phyloP scores from a whole-genome alignment of 306 rosid genomes.

The Cucumis cinereus region DNA sequence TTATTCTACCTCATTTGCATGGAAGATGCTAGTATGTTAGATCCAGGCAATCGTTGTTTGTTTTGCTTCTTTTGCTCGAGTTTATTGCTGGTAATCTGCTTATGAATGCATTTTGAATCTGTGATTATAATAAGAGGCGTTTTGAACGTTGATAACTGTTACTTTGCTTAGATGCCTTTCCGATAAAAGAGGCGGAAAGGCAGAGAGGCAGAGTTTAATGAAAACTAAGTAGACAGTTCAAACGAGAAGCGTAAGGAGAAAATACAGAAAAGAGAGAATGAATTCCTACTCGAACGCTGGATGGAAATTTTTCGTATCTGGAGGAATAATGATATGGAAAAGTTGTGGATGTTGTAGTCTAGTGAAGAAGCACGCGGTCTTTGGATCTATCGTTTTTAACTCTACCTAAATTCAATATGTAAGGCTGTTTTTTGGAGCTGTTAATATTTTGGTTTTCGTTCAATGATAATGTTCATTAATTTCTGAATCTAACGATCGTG shows the following conservation, averaged over 20 bases:
- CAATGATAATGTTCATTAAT: background rate
- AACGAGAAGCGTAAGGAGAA: background rate
- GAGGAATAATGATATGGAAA: background rate
- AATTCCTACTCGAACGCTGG: background rate
- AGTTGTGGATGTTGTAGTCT: background rate
- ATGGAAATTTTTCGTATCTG: background rate
- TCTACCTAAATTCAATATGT: background rate
- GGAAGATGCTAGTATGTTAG: background rate
- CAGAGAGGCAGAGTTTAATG: background rate
- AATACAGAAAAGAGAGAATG: background rate
- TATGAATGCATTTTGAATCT: background rate
- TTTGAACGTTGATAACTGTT: background rate
- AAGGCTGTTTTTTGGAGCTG: background rate
- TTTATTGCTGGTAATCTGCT: background rate
- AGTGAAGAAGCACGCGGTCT: background rate
- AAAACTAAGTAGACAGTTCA: background rate
- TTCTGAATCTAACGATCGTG: background rate
- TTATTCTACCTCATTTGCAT: background rate
- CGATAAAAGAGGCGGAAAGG: background rate
- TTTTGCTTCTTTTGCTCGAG: background rate
- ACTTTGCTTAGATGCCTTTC: background rate
- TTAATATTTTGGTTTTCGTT: background rate
- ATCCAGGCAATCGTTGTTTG: constrained; percentile 6
- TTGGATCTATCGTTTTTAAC: background rate
- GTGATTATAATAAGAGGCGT: background rate